Evolutionary conservation across 768 basidiomycete species (phyloP), one percentile per base, ranked within the genome.

Genomic region (Boletus reticulatus): DNA sequence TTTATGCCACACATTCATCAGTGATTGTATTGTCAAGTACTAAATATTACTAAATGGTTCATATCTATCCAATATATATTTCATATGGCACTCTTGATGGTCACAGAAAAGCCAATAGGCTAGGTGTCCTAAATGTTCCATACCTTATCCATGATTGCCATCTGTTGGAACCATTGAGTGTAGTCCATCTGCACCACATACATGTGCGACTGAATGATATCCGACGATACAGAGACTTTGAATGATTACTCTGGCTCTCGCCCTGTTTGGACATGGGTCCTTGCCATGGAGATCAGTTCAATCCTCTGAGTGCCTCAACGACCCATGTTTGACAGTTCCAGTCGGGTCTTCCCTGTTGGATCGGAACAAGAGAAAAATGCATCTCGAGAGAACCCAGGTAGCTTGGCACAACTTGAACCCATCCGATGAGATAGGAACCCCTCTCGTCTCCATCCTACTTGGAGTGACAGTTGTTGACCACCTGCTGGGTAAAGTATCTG

Each of bases 321-420:
- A 65, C 63, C 63, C 64, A 66, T 6, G 50, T 66, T 48, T 66
- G 63, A 43, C 58, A 54, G 20, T 59, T 61, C 62, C 58, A 64
- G 11, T 57, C 49, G 4, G 62, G 14, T 12, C 50, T 37, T 4
- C 56, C 51, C 12, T 63, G 57, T 29, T 38, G 39, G 12, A 65
- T 48, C 22, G 53, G 55, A 13, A 65, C 53, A 1, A 61, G 48
- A n/a, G 62, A 46, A 9, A 63, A 41, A 17, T 41, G 50, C 20
- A 29, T 43, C 52, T 63, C 55, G n/a, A 61, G 44, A 4, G 20
- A 0, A 4, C 20, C 52, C n/a, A 63, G 22, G 11, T 47, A 36
- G 0, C 42, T 31, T 4, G 56, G 64, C 0, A 52, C 29, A n/a
- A n/a, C n/a, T n/a, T n/a, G n/a, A 0, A 65, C 58, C 12, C 50